A percentile compares a stretch with the other conserved stretches of the same genome.
These are phyloP conservation scores for Xylaria acuta DNA, from an alignment of 495 filamentous ascomycete species.

Conservation along the genomic window DNA sequence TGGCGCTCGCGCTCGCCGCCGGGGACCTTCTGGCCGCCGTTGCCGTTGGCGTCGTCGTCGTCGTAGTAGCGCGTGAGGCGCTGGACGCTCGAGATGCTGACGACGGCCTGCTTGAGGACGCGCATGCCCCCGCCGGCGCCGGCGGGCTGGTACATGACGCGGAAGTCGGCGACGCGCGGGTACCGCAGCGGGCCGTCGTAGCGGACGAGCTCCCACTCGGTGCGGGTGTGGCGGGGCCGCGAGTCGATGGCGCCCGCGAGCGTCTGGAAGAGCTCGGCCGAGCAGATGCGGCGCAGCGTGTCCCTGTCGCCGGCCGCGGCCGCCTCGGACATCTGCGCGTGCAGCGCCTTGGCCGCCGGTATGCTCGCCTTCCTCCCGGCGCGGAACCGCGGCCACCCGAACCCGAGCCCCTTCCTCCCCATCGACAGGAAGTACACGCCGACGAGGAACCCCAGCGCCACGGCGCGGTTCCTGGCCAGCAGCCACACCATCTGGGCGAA, in stretches of 20 bases:
- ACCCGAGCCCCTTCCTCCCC: constrained; percentile 32
- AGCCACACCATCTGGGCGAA: constrained; percentile 36
- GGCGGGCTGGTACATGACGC: constrained; percentile 59
- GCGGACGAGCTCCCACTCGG: constrained; percentile 71
- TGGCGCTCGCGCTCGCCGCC: constrained; percentile 65
- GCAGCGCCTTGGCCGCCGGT: constrained; percentile 63
- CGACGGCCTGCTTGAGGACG: constrained; percentile 71
- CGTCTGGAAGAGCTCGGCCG: constrained; percentile 61
- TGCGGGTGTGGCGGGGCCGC: constrained; percentile 54
- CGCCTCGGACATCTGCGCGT: constrained; percentile 72
- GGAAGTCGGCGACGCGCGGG: constrained; percentile 67
- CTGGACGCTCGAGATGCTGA: constrained; percentile 75
- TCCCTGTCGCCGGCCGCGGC: constrained; percentile 69
- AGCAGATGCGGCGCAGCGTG: constrained; percentile 64
- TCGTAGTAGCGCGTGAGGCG: constrained; percentile 53
- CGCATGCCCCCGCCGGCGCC: constrained; percentile 28
- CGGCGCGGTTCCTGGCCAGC: constrained; percentile 22
- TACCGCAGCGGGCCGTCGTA: constrained; percentile 55
- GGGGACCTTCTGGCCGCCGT: constrained; percentile 42
- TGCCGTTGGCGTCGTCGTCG: constrained; percentile 33
- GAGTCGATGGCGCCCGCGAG: constrained; percentile 62
- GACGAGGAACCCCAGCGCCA: constrained; percentile 16
- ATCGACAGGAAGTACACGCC: constrained; percentile 38
- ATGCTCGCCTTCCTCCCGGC: constrained; percentile 49
- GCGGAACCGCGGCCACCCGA: constrained; percentile 43